These are phyloP conservation scores for Forsythia viridissima DNA, from an alignment of 257 asterid genomes.

Conservation along the genomic window DNA sequence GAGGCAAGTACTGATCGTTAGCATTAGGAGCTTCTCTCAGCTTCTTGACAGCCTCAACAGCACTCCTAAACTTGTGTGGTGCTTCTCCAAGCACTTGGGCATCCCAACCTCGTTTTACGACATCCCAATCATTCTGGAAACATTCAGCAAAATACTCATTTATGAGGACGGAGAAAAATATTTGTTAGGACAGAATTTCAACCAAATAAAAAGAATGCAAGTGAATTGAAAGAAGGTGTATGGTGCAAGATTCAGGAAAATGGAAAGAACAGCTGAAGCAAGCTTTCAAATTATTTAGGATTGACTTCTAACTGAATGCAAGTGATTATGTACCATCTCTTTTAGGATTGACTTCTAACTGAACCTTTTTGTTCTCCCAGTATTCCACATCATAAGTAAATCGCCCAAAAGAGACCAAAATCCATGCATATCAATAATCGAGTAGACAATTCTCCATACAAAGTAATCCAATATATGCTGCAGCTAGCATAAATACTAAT, in stretches of 20 bases:
- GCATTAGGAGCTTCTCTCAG: constrained; percentile 71
- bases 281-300: not conserved
- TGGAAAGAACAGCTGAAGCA: not conserved
- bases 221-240: not conserved
- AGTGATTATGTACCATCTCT: no score
- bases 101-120: constrained; percentile 95
- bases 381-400: not conserved
- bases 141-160: constrained; percentile 6
- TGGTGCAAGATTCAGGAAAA: not conserved
- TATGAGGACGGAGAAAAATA: not conserved
- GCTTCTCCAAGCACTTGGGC: constrained; percentile 99
- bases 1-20: constrained; percentile 80
- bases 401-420: not conserved
- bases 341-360: not conserved
- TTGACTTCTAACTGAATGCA: not conserved
- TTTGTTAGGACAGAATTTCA: not conserved
- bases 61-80: constrained; percentile 73
- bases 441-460: not conserved
- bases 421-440: not conserved
- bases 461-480: not conserved
- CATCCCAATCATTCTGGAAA: constrained; percentile 89
- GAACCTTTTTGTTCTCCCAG: no score
- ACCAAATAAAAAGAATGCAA: not conserved
- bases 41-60: constrained; percentile 84
- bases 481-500: not conserved